phyloP scores from a whole-genome alignment of 1,284 basidiomycete genomes.

The Boletellus dicymbophilus region DNA sequence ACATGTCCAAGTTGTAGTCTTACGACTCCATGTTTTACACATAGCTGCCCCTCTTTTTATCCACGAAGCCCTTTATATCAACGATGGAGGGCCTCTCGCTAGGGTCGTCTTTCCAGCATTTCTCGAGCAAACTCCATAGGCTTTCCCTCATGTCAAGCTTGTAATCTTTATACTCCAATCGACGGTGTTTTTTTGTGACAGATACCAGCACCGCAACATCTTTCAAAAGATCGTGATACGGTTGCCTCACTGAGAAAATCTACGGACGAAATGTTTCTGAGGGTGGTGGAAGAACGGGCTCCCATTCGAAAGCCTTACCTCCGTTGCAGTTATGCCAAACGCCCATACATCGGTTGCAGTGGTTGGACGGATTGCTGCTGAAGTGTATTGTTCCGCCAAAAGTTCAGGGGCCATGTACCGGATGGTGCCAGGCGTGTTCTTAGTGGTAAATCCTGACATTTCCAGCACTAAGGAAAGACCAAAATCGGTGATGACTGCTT shows the following conservation, averaged over 20 bases:
- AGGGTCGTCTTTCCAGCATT: slow-evolving; percentile 21
- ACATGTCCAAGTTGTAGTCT: slow-evolving; percentile 39
- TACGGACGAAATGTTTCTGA: slow-evolving; percentile 1
- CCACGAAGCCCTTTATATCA: slow-evolving; percentile 17
- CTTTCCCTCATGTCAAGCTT: slow-evolving; percentile 13
- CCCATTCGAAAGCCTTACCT: slow-evolving; percentile 15
- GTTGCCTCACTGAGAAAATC: slow-evolving; percentile 27
- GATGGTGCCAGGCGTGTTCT: slow-evolving; percentile 24
- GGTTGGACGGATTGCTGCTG: slow-evolving; percentile 19
- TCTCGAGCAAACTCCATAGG: slow-evolving; percentile 21
- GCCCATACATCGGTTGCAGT: slow-evolving; percentile 29
- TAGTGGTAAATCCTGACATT: slow-evolving; percentile 31
- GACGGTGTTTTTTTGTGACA: slow-evolving; percentile 15
- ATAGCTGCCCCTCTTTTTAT: slow-evolving; percentile 15
- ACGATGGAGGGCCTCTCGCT: slow-evolving; percentile 13
- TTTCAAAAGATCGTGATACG: slow-evolving; percentile 13
- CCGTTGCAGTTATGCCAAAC: slow-evolving; percentile 27
- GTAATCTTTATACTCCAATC: slow-evolving; percentile 23
- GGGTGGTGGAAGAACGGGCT: not conserved
- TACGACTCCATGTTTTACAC: not conserved
- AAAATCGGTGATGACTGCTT: slow-evolving; percentile 32
- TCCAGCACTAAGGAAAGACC: slow-evolving; percentile 33
- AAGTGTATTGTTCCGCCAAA: slow-evolving; percentile 10
- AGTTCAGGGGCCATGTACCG: slow-evolving; percentile 33
- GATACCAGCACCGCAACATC: slow-evolving; percentile 20